Base-by-base conservation (phyloP, 73 alveolate genomes). In the Symbiodinium natans region DNA sequence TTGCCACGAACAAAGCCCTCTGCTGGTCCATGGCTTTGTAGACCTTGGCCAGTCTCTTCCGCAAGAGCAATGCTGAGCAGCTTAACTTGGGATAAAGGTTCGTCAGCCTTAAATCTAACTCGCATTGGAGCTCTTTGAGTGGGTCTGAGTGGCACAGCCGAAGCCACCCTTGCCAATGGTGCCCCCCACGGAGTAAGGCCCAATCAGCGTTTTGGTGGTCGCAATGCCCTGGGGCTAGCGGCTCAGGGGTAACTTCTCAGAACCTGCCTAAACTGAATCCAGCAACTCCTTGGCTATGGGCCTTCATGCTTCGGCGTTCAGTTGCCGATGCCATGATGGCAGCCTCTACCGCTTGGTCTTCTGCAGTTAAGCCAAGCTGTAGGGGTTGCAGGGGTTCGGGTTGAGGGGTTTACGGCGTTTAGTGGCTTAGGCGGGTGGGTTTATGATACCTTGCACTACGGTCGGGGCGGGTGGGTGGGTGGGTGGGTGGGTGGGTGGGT, bases 1-100 rank as follows among this genome's bases (percentile, higher is more conserved):
- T 46, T 36, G 99, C 99, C 82, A 92, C 99, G 42, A 90, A 59
- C 86, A 92, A 87, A 27, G 86, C 99, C 34, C 87, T 94, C 94
- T 92, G 59, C 84, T 38, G 59, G 87, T 98, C 94, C 92, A 98
- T 7, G 34, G 95, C 99, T 43, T 63, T 90, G 87, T 74, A 98
- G 59, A 98, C 99, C 82, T 92, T 80, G n/a, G 41, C 36, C n/a
- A n/a, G n/a, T n/a, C 33, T 19, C 40, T 27, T 27, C 31, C 40
- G 7, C 92, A 41, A 27, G n/a, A 42, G 25, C 85, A 25, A 43
- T 3, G 33, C 9, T 10, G 63, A 42, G 41, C 38, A 31, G n/a
- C 83, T 71, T 9, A 71, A 23, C 88, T 38, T 17, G 86, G 33
- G 48, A 77, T 43, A 75, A 75, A 75, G 46, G 29, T 1, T 36